Percentiles rank a stretch among this genome's conserved stretches.
These are phyloP conservation scores for Blastomyces emzantsi DNA, from an alignment of 2,329 filamentous ascomycete genomes.

Conservation along the genomic window DNA sequence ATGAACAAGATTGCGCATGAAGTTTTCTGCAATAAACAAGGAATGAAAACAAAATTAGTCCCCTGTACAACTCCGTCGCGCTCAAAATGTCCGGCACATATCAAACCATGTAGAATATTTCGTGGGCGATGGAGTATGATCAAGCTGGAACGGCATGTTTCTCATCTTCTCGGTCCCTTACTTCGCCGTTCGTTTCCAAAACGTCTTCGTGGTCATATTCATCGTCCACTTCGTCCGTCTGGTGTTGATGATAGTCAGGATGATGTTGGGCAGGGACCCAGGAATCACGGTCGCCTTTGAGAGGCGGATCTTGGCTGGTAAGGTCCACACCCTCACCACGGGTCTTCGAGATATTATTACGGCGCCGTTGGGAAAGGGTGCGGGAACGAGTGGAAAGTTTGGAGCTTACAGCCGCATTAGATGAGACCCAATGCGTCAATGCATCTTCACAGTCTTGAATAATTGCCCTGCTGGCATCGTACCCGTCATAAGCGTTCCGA, in stretches of 20 bases:
- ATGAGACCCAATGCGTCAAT: conserved; percentile 91
- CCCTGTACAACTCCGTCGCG: background rate
- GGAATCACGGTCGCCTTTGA: conserved; percentile 65
- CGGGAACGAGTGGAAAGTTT: conserved; percentile 82
- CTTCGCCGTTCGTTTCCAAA: background rate
- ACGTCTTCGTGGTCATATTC: conserved; percentile 26
- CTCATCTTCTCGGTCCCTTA: conserved; percentile 1
- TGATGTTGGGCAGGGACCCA: conserved; percentile 69
- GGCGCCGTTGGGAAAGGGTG: conserved; percentile 75
- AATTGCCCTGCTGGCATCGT: conserved; percentile 95
- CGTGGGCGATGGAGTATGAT: background rate
- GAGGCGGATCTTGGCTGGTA: conserved; percentile 67
- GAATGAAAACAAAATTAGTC: background rate
- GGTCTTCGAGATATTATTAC: conserved; percentile 58
- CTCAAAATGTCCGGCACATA: background rate
- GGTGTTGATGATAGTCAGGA: conserved; percentile 31
- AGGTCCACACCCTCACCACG: conserved; percentile 69
- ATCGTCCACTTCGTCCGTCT: conserved; percentile 34
- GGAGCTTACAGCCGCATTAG: conserved; percentile 78
- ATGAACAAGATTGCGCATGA: background rate
- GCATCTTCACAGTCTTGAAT: conserved; percentile 98
- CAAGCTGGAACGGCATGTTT: background rate
- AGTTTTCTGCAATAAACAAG: background rate
- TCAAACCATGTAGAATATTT: background rate
- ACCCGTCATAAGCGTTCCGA: conserved; percentile 89